Conservation (phyloP, 2,329 filamentous ascomycete species). For the Exophiala calicioides region DNA sequence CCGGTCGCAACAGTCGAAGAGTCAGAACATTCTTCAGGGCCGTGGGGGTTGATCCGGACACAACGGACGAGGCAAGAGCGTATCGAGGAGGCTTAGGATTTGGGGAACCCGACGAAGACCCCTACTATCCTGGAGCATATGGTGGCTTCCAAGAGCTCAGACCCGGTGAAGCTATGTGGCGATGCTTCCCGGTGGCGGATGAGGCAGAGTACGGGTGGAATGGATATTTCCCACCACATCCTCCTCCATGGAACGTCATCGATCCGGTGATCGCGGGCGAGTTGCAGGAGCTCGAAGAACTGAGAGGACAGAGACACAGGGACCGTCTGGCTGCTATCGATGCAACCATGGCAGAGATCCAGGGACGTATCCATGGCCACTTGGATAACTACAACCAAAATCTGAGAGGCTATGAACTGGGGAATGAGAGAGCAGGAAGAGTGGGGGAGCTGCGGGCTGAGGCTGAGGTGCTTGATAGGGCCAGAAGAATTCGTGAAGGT, state of each 20-base stretch:
- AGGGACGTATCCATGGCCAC: background rate
- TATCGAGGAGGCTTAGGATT: background rate
- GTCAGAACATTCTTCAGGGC: slow-evolving; percentile 9
- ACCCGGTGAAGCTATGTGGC: background rate
- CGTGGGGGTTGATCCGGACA: slow-evolving; percentile 15
- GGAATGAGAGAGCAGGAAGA: too few species aligned
- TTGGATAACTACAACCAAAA: background rate
- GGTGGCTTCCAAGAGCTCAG: background rate
- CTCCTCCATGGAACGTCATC: slow-evolving; percentile 2
- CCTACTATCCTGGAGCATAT: background rate
- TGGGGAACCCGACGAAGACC: background rate
- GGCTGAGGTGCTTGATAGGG: too few species aligned
- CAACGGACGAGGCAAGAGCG: background rate
- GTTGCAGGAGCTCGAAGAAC: slow-evolving; percentile 12
- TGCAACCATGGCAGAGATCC: slow-evolving; percentile 4
- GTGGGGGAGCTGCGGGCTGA: too few species aligned
- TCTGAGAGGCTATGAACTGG: background rate
- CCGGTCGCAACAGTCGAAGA: slow-evolving; percentile 6
- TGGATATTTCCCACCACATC: slow-evolving; percentile 2
- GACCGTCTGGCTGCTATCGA: slow-evolving; percentile 8
- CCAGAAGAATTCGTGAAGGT: too few species aligned
- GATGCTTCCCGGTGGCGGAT: background rate
- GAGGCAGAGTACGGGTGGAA: slow-evolving; percentile 6
- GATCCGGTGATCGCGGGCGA: slow-evolving; percentile 12
- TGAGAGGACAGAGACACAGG: slow-evolving; percentile 4